A percentile compares a stretch with the other conserved stretches of the same genome.
Conservation (phyloP, 164 flowering plant species). For the Annona squamosa region DNA sequence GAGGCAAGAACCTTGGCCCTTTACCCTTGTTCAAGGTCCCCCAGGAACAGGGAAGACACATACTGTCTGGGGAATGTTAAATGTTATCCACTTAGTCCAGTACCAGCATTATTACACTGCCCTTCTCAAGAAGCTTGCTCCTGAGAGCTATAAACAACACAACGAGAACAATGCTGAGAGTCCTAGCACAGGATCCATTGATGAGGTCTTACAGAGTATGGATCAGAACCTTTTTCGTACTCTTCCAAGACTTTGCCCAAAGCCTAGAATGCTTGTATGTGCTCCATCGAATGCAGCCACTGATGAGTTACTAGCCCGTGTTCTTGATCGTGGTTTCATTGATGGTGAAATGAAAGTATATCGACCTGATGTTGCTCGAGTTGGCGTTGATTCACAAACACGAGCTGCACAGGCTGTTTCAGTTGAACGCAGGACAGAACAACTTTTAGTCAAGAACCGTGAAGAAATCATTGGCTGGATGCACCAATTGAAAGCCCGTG, state of each 20-base stretch:
- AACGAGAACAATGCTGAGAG: constrained; percentile 54
- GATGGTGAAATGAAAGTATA: constrained; percentile 98
- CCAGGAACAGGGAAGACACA: constrained; percentile 99
- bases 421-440: constrained; percentile 95
- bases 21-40: constrained; percentile 96
- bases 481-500: constrained; percentile 61
- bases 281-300: constrained; percentile 99
- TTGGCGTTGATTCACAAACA: constrained; percentile 91
- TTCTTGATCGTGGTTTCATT: constrained; percentile 94
- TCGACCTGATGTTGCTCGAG: constrained; percentile 94
- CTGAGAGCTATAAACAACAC: constrained; percentile 78
- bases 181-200: constrained; percentile 65
- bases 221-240: constrained; percentile 87
- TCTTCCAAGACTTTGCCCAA: constrained; percentile 88
- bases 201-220: constrained; percentile 91
- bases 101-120: constrained; percentile 92
- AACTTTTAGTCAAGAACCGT: constrained; percentile 56
- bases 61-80: constrained; percentile 99
- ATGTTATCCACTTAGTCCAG: constrained; percentile 94
- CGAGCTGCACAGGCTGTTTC: constrained; percentile 99
- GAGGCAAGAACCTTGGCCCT: constrained; percentile 99
- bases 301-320: constrained; percentile 90
- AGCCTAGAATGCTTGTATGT: constrained; percentile 97
- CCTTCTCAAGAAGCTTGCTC: constrained; percentile 84
- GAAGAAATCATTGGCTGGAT: constrained; percentile 74